Conservation (phyloP, 257 asterid genomes). For the Linaria vulgaris region DNA sequence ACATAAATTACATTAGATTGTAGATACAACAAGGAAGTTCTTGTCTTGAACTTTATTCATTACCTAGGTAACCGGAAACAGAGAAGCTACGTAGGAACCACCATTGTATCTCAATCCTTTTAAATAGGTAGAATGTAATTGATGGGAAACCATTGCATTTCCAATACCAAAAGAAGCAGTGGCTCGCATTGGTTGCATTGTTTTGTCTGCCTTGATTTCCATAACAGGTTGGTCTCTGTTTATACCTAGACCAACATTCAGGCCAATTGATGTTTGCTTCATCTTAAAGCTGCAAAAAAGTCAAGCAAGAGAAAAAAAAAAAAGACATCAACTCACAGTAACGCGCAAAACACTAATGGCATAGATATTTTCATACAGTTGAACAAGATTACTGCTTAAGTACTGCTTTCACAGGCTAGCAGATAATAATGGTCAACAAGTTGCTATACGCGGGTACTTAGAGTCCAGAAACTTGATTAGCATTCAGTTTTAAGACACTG, state of each 20-base stretch:
- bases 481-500: background rate
- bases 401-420: background rate
- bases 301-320: constrained; percentile 7
- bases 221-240: constrained; percentile 31
- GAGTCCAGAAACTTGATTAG: no score
- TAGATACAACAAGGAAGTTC: background rate
- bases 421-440: background rate
- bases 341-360: background rate
- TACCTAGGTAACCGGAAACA: constrained; percentile 39
- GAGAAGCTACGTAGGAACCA: constrained; percentile 59
- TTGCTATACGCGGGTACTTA: background rate
- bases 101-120: constrained; percentile 60
- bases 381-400: background rate
- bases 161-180: constrained; percentile 44
- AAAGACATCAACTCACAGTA: background rate
- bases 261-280: constrained; percentile 58
- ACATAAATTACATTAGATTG: background rate
- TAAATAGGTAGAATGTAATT: constrained; percentile 45
- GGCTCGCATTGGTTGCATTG: constrained; percentile 31
- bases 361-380: background rate
- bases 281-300: constrained; percentile 63
- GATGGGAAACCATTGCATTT: constrained; percentile 50
- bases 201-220: constrained; percentile 30
- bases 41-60: constrained; percentile 5
- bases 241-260: constrained; percentile 62